These are phyloP conservation scores for Claviceps arundinis DNA, from an alignment of 2,329 filamentous ascomycete species.

Conservation along the genomic window DNA sequence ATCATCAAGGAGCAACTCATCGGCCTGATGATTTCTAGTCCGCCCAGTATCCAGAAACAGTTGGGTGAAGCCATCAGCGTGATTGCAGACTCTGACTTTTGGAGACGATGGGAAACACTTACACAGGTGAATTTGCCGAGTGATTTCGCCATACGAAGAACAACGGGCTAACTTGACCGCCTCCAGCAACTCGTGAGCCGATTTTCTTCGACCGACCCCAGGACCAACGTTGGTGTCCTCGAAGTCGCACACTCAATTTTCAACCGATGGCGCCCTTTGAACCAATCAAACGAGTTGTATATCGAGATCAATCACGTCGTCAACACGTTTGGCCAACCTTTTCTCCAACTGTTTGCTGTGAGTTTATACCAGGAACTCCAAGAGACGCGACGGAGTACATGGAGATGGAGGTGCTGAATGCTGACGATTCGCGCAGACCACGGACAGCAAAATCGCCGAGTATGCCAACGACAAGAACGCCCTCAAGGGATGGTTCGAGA, in stretches of 20 bases:
- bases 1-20: slow-evolving; percentile 94
- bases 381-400: slow-evolving; percentile 3
- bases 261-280: slow-evolving; percentile 86
- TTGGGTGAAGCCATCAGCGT: slow-evolving; percentile 93
- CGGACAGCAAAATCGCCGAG: slow-evolving; percentile 57
- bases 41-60: slow-evolving; percentile 77
- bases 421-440: slow-evolving; percentile 32
- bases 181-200: slow-evolving; percentile 71
- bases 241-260: slow-evolving; percentile 98
- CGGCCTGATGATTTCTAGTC: slow-evolving; percentile 89
- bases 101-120: slow-evolving; percentile 89
- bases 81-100: slow-evolving; percentile 97
- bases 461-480: slow-evolving; percentile 63
- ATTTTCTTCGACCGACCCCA: slow-evolving; percentile 67
- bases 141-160: neutral
- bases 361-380: slow-evolving; percentile 13
- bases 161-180: slow-evolving; percentile 4
- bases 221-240: slow-evolving; percentile 83
- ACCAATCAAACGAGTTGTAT: slow-evolving; percentile 84
- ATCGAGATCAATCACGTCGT: slow-evolving; percentile 95
- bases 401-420: neutral
- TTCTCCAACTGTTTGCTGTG: slow-evolving; percentile 66
- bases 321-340: slow-evolving; percentile 68
- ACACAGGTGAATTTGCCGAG: slow-evolving; percentile 46
- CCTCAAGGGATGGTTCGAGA: slow-evolving; percentile 68